phyloP scores from a whole-genome alignment of 2,329 filamentous ascomycete genomes.

The Allantophomopsis cytisporea region DNA sequence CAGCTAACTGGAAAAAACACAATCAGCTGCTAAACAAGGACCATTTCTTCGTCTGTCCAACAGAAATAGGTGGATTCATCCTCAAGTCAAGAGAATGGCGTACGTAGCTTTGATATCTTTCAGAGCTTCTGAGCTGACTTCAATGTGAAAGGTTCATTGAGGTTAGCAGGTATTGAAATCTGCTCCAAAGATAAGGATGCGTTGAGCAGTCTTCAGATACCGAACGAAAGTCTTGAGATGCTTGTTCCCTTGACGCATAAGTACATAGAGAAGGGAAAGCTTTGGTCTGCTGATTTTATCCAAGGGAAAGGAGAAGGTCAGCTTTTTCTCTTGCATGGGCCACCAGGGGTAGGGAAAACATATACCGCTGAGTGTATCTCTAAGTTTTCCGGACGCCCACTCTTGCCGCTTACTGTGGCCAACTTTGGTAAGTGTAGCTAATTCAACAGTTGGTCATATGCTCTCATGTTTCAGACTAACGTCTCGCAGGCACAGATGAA shows the following conservation, averaged over 20 bases:
- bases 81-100: background rate
- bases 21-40: too few relatives aligned
- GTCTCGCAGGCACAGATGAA: conserved; percentile 27
- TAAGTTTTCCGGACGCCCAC: conserved; percentile 30
- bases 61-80: background rate
- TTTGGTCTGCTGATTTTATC: conserved; percentile 3
- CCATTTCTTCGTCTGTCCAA: too few relatives aligned
- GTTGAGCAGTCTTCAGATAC: background rate
- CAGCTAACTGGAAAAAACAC: too few relatives aligned
- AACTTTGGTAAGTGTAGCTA: too few relatives aligned
- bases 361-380: conserved; percentile 22
- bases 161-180: too few relatives aligned
- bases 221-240: background rate
- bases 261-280: background rate
- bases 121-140: too few relatives aligned
- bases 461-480: too few relatives aligned
- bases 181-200: background rate
- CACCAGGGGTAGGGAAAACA: conserved; percentile 6
- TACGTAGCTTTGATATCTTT: background rate
- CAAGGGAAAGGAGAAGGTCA: conserved; percentile 6
- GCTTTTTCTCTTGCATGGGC: conserved; percentile 5
- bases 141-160: too few relatives aligned
- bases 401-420: conserved; percentile 18
- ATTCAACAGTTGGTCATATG: too few relatives aligned
- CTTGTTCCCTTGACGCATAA: background rate